These are phyloP conservation scores for Pythium pyrilobum DNA, from an alignment of 352 stramenopile genomes.

Conservation along the genomic window DNA sequence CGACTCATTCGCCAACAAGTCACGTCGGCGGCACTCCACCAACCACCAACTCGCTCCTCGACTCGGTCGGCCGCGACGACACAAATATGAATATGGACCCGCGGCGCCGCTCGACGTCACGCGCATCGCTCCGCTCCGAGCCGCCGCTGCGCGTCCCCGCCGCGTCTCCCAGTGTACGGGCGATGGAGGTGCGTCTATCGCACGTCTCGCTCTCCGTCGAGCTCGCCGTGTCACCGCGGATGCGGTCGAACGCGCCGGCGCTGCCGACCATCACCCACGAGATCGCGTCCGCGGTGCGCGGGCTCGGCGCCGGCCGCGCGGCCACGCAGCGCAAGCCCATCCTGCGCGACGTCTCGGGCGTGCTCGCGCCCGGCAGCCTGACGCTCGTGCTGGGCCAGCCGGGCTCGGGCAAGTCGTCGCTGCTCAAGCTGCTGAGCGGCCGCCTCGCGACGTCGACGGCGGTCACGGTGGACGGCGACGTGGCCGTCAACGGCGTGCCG, in stretches of 20 bases:
- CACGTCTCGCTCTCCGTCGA: slow-evolving; percentile 3
- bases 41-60: no score
- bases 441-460: slow-evolving; percentile 37
- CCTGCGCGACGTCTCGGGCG: slow-evolving; percentile 31
- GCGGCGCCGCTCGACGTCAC: no score
- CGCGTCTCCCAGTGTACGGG: not conserved
- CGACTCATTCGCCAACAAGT: no score
- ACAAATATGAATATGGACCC: no score
- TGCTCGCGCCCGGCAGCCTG: slow-evolving; percentile 42
- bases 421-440: slow-evolving; percentile 53
- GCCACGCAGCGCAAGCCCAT: slow-evolving; percentile 29
- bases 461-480: slow-evolving; percentile 28
- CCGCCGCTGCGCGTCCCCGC: no score
- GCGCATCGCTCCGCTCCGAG: no score
- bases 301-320: slow-evolving; percentile 13
- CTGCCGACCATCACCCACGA: slow-evolving; percentile 6
- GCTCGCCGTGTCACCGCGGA: not conserved
- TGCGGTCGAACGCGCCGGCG: not conserved
- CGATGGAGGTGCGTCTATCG: slow-evolving; percentile 6
- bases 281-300: not conserved
- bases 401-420: slow-evolving; percentile 41
- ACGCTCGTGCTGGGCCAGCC: slow-evolving; percentile 58
- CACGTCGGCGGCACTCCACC: no score
- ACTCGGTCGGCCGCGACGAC: no score
- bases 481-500: slow-evolving; percentile 38